Evolutionary conservation across 1,284 basidiomycete species (phyloP), one percentile per base, ranked within the genome.

Genomic region (Cryptococcus depauperatus): DNA sequence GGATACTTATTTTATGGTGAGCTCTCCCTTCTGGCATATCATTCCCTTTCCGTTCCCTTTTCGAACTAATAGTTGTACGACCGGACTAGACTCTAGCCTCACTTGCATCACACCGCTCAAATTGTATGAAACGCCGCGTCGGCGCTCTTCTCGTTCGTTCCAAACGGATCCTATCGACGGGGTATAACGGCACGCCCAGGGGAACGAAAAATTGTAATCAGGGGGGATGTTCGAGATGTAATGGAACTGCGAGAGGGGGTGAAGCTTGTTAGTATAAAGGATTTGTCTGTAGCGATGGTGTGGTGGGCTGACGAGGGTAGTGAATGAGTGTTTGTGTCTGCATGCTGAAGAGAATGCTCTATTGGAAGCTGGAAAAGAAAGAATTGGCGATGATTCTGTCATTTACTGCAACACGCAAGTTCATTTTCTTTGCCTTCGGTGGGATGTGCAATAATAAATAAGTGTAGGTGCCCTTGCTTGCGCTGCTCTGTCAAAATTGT

Each of bases 311-410:
- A 37, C 14, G 22, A 19, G 22, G 19, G 22, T 46, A 71, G 68
- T 83, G 5, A 77, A 82, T 51, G 87, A 90, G 63, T 98, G 93
- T 62, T 74, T 98, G 0, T 99, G 95, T 65, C 74, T 99, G 14
- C 95, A 99, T 65, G 95, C 95, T 0, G 95, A 99, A 69, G 95
- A 99, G 73, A 99, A 98, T 61, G 95, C 93, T 0, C 75, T 98
- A 7, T 73, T 98, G 9, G 93, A 97, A 71, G 88, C 88, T 0
- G 91, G 93, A 3, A 74, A 84, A 45, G 89, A 91, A 47, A 75
- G 89, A 35, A 78, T 91, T 27, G 88, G 89, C 3, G 74, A 76
- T 28, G 85, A 85, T 56, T 81, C 86, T 0, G 84, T 87, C 8
- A 70, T 99, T 19, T 99, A 98, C 69, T 98, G 93, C 71, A 80